Conservation (phyloP, 2,329 filamentous ascomycete species). For the Beauveria varroae region DNA sequence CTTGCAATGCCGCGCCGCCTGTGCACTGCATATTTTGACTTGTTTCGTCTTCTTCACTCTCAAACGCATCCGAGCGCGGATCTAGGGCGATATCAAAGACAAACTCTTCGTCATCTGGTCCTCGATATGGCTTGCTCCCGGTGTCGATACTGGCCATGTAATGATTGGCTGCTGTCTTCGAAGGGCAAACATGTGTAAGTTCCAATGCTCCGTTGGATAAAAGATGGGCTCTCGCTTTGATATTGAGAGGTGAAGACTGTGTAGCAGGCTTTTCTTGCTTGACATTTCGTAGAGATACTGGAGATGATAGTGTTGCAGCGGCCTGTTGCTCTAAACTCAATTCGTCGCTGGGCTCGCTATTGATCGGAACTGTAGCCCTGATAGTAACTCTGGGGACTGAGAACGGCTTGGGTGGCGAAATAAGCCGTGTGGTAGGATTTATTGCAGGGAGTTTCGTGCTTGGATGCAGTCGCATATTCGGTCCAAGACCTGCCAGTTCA, state of each 20-base stretch:
- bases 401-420: constrained; percentile 4
- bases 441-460: not conserved
- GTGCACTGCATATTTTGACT: not conserved
- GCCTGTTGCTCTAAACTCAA: constrained; percentile 8
- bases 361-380: not conserved
- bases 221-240: not conserved
- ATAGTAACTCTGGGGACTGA: not conserved
- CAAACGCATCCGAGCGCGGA: not conserved
- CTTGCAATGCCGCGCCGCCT: not conserved
- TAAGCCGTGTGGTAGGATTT: not conserved
- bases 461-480: not conserved
- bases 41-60: not conserved
- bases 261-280: not conserved
- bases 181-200: not conserved
- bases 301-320: constrained; percentile 20
- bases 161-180: not conserved
- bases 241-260: not conserved
- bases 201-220: not conserved
- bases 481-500: not conserved
- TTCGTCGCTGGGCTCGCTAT: not conserved
- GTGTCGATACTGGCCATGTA: not conserved
- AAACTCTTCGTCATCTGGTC: constrained; percentile 1
- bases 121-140: not conserved
- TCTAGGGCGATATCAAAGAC: not conserved
- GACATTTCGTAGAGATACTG: constrained; percentile 18